Percentiles rank a stretch among this genome's conserved stretches.
phyloP scores from a whole-genome alignment of 371 early-diverging fungal species.

The Gilbertella persicaria region DNA sequence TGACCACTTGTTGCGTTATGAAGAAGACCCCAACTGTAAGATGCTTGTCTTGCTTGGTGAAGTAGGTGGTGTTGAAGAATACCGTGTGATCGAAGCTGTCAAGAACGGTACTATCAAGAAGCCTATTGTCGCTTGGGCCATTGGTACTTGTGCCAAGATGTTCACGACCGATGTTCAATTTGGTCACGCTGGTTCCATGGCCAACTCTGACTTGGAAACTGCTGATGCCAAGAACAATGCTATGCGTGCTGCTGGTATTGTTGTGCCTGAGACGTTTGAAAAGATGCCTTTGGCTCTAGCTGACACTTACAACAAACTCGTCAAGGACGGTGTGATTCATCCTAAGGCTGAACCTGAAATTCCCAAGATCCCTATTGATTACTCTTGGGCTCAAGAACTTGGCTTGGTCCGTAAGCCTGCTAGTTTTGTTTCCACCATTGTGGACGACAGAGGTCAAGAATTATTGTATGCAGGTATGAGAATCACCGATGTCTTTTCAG shows the following conservation, averaged over 20 bases:
- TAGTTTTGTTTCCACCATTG: conserved; percentile 96
- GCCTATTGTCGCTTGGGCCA: conserved; percentile 98
- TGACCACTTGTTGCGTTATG: conserved; percentile 94
- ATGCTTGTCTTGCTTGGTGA: conserved; percentile 95
- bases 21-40: conserved; percentile 92
- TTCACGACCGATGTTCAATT: conserved; percentile 97
- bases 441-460: conserved; percentile 98
- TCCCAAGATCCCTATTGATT: conserved; percentile 99
- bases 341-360: conserved; percentile 85
- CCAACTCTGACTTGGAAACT: conserved; percentile 95
- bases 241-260: conserved; percentile 84
- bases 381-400: conserved; percentile 98
- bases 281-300: conserved; percentile 84
- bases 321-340: conserved; percentile 70
- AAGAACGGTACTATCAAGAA: conserved; percentile 87
- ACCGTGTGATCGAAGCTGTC: conserved; percentile 92
- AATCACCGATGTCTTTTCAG: conserved; percentile 96
- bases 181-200: conserved; percentile 97
- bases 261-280: conserved; percentile 96
- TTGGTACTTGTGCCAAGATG: conserved; percentile 98
- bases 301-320: conserved; percentile 77
- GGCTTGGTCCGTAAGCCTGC: conserved; percentile 99
- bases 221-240: conserved; percentile 96
- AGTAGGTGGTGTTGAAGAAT: conserved; percentile 98
- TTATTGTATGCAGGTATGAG: conserved; percentile 98